These are phyloP conservation scores for Clonostachys byssicola DNA, from an alignment of 2,329 filamentous ascomycete genomes.

Conservation along the genomic window DNA sequence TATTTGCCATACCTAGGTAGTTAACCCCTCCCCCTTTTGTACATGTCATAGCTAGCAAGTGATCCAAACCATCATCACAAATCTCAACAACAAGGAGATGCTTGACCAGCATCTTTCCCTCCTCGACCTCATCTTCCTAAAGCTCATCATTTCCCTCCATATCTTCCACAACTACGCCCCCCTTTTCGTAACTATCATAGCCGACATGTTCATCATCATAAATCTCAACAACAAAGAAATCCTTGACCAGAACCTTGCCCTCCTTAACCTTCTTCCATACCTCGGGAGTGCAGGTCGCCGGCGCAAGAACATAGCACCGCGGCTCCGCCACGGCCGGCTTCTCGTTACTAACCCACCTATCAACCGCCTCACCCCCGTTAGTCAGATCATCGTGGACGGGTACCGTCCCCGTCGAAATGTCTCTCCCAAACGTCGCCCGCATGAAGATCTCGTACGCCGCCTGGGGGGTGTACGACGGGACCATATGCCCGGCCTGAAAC, in stretches of 20 bases:
- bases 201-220: too few species aligned
- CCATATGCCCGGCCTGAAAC: conserved; percentile 61
- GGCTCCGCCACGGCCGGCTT: conserved; percentile 1
- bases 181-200: too few species aligned
- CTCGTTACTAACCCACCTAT: neutral
- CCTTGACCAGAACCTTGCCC: conserved; percentile 44
- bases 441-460: conserved; percentile 55
- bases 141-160: too few species aligned
- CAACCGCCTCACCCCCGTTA: neutral
- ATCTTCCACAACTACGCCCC: too few species aligned
- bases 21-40: too few species aligned
- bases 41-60: too few species aligned
- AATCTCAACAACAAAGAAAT: conserved; percentile 20
- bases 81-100: too few species aligned
- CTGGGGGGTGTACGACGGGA: conserved; percentile 55
- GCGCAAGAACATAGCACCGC: conserved; percentile 56
- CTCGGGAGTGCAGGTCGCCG: conserved; percentile 49
- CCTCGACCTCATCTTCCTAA: too few species aligned
- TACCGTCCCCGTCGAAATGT: conserved; percentile 48
- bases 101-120: too few species aligned
- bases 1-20: too few species aligned
- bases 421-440: conserved; percentile 49
- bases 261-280: conserved; percentile 45
- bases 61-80: too few species aligned
- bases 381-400: conserved; percentile 34